Evolutionary conservation across 805 yeast species (phyloP).

Genomic region (Barnettozyma vustinii): DNA sequence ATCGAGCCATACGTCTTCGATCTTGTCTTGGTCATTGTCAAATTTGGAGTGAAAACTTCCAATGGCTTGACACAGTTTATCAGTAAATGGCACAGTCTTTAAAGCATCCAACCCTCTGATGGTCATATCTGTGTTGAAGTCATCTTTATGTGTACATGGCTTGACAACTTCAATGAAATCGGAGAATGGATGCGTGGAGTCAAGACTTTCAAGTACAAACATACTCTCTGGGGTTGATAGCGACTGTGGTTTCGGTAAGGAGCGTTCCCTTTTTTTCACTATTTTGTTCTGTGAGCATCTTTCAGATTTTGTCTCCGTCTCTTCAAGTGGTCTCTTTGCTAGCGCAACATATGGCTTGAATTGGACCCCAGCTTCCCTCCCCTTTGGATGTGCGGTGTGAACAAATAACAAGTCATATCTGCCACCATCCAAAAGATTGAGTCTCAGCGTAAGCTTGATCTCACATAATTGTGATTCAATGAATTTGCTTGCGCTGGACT

Average conservation of each 20-base stretch:
- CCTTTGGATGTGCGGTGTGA: background rate
- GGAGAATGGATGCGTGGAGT: background rate
- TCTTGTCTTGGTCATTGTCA: background rate
- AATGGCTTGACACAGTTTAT: background rate
- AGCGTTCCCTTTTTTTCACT: background rate
- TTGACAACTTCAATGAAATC: background rate
- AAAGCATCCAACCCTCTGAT: background rate
- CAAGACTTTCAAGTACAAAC: background rate
- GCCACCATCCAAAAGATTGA: background rate
- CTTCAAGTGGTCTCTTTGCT: background rate
- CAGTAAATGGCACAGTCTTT: background rate
- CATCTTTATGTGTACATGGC: background rate
- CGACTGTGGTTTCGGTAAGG: background rate
- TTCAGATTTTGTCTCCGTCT: background rate
- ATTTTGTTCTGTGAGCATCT: background rate
- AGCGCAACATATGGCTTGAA: background rate
- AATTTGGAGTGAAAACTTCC: background rate
- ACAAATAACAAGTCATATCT: background rate
- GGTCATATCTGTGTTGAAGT: background rate
- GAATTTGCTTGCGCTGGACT: background rate
- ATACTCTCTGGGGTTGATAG: background rate
- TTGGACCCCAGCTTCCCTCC: background rate
- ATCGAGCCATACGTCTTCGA: background rate
- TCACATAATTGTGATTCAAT: background rate
- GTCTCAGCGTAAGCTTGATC: background rate